phyloP scores from a whole-genome alignment of 1,284 basidiomycete species.

The Ustilago xerochloae region DNA sequence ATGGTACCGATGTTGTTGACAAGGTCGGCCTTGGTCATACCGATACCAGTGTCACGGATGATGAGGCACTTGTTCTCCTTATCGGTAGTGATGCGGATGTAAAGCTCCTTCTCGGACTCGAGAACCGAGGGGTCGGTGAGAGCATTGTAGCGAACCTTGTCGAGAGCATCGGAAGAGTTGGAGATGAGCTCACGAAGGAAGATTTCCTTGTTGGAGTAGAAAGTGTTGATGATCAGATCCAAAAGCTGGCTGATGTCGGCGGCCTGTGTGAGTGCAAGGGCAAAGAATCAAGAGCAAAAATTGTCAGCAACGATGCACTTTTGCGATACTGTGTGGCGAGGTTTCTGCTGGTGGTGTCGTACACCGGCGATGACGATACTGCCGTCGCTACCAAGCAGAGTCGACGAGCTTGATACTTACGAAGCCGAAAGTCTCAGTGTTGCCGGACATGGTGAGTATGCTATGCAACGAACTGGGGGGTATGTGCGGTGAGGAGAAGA shows the following conservation, averaged over 20 bases:
- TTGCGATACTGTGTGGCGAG: background rate
- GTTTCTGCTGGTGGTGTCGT: background rate
- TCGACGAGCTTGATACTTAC: slow-evolving; percentile 31
- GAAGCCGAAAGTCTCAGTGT: slow-evolving; percentile 67
- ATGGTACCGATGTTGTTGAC: slow-evolving; percentile 99
- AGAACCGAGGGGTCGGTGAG: slow-evolving; percentile 66
- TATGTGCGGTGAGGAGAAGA: slow-evolving; percentile 25
- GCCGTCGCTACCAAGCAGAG: background rate
- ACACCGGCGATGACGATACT: background rate
- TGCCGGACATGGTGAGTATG: slow-evolving; percentile 57
- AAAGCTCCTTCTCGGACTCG: slow-evolving; percentile 66
- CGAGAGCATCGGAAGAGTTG: slow-evolving; percentile 67
- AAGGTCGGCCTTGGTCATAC: slow-evolving; percentile 73
- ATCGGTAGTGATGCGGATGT: slow-evolving; percentile 73
- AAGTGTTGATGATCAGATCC: slow-evolving; percentile 68
- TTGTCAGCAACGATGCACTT: slow-evolving; percentile 8
- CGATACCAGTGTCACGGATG: slow-evolving; percentile 96
- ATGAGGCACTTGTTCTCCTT: slow-evolving; percentile 93
- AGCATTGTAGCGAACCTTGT: slow-evolving; percentile 68
- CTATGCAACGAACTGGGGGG: slow-evolving; percentile 21
- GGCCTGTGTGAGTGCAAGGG: slow-evolving; percentile 31
- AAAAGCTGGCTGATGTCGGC: slow-evolving; percentile 67
- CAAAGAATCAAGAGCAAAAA: background rate
- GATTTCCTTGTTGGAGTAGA: slow-evolving; percentile 68
- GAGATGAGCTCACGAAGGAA: slow-evolving; percentile 68